phyloP scores from a whole-genome alignment of 1,284 basidiomycete genomes.

The Gomphus bonarii region DNA sequence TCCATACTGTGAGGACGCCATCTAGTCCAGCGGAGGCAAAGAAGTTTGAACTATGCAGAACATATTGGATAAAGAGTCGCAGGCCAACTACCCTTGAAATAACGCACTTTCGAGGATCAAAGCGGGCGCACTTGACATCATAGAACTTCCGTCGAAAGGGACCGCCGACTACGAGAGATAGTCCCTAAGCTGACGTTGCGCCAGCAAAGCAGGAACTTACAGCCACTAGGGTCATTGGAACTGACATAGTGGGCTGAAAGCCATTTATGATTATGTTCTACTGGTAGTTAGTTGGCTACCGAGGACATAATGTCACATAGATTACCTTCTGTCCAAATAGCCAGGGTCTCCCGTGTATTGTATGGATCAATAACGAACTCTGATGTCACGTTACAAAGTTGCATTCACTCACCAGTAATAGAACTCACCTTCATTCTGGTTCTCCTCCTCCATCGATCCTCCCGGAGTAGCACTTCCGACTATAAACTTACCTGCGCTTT shows the following conservation, averaged over 20 bases:
- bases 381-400: background rate
- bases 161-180: background rate
- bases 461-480: background rate
- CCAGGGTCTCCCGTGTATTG: background rate
- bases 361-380: background rate
- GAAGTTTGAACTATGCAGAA: background rate
- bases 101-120: background rate
- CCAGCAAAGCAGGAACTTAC: background rate
- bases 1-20: background rate
- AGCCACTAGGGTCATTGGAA: background rate
- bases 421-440: background rate
- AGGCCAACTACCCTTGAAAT: background rate
- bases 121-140: slow-evolving; percentile 2
- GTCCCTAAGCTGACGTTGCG: background rate
- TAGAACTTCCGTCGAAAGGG: background rate
- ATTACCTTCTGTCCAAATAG: slow-evolving; percentile 1
- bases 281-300: background rate
- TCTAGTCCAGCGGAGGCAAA: slow-evolving; percentile 1
- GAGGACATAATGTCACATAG: background rate
- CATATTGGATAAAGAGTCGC: background rate
- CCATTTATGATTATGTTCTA: background rate
- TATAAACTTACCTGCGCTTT: background rate
- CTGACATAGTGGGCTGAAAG: background rate
- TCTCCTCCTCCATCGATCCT: background rate
- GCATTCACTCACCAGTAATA: background rate